A percentile compares a stretch with the other conserved stretches of the same genome.
These are phyloP conservation scores for Neofusicoccum umdonicola DNA, from an alignment of 2,329 filamentous ascomycete genomes.

Conservation along the genomic window DNA sequence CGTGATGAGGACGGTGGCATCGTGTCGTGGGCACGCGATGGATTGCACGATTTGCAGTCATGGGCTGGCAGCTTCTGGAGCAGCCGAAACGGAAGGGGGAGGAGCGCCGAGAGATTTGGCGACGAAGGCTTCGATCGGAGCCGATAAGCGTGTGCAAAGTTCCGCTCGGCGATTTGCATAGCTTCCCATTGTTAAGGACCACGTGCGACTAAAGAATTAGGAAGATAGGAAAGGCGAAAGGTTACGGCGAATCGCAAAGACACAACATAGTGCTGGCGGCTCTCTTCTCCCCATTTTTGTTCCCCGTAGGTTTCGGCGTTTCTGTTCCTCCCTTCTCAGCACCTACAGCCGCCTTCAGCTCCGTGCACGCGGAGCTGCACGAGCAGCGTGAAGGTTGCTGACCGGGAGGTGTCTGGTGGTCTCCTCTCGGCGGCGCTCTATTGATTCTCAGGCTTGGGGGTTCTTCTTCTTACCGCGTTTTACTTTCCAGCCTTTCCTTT, in stretches of 20 bases:
- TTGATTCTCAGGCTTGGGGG: no score
- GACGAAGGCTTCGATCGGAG: background rate
- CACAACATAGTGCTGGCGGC: background rate
- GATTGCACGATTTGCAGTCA: conserved; percentile 2
- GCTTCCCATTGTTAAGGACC: background rate
- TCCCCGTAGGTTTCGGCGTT: background rate
- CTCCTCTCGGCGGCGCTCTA: no score
- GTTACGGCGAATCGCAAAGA: background rate
- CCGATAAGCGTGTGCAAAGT: background rate
- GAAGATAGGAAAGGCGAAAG: background rate
- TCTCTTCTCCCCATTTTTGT: background rate
- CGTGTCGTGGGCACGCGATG: conserved; percentile 6
- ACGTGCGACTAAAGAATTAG: background rate
- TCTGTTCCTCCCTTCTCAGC: no score
- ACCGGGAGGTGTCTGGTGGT: no score
- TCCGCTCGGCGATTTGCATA: background rate
- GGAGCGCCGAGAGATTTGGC: background rate
- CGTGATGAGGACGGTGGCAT: conserved; percentile 3
- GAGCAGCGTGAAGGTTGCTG: no score
- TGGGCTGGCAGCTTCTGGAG: conserved; percentile 15
- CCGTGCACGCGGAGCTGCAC: no score
- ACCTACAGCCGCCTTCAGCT: no score
- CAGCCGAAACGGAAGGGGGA: background rate
- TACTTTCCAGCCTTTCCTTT: no score
- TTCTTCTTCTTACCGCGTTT: no score